Evolutionary conservation across 495 filamentous ascomycete species (phyloP).

Genomic region (Lasiosphaeria miniovina): DNA sequence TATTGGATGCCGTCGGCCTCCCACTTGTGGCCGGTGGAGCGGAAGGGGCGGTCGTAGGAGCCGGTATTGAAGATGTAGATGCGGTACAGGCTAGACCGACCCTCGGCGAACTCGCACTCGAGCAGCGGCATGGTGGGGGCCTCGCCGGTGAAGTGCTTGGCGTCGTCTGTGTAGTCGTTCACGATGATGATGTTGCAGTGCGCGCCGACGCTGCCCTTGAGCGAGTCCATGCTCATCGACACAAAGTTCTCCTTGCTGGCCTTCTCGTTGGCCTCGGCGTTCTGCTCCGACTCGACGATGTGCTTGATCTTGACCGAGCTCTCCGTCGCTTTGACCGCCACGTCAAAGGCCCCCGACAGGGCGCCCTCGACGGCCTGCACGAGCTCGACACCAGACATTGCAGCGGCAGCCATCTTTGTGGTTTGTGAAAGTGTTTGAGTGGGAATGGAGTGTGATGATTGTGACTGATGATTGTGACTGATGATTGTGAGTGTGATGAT

Average conservation of each 20-base stretch:
- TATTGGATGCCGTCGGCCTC: slow-evolving; percentile 5
- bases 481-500: too few relatives aligned
- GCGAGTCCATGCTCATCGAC: background rate
- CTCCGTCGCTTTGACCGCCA: background rate
- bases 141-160: slow-evolving; percentile 2
- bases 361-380: too few relatives aligned
- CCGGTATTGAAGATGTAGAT: slow-evolving; percentile 2
- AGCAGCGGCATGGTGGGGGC: background rate
- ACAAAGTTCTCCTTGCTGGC: background rate
- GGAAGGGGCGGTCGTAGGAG: slow-evolving; percentile 1
- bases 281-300: background rate
- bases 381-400: too few relatives aligned
- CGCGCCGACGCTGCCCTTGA: background rate
- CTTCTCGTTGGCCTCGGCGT: background rate
- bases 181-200: slow-evolving; percentile 4
- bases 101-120: background rate
- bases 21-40: background rate
- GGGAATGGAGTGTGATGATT: too few relatives aligned
- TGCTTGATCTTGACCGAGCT: background rate
- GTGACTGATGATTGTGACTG: too few relatives aligned
- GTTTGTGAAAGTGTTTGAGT: too few relatives aligned
- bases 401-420: too few relatives aligned
- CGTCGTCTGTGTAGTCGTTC: slow-evolving; percentile 1
- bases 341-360: background rate
- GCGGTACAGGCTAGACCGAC: background rate